Evolutionary conservation across 1,284 basidiomycete species (phyloP).

Genomic region (Puccinia novopanici): DNA sequence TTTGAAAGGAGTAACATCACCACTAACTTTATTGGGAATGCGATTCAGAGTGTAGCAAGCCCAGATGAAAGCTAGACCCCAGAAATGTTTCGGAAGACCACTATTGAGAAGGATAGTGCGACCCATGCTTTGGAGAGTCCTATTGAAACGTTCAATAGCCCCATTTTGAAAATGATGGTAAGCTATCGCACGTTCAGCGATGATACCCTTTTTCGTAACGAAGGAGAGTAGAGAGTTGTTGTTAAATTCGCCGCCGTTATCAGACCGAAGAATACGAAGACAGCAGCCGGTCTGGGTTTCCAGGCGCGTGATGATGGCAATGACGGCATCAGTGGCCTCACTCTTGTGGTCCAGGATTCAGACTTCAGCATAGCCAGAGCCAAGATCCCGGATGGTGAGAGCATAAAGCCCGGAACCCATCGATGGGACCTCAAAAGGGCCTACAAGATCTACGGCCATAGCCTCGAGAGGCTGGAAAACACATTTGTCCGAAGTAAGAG

Average conservation of each 20-base stretch:
- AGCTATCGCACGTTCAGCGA: not conserved
- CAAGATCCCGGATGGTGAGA: not conserved
- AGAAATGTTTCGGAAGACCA: too few relatives aligned
- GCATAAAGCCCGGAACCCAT: not conserved
- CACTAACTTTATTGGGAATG: not conserved
- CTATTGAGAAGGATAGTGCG: not conserved
- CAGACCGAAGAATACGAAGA: not conserved
- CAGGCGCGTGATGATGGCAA: too few relatives aligned
- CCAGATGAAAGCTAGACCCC: not conserved
- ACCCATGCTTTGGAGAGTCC: not conserved
- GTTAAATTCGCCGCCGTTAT: constrained; percentile 13
- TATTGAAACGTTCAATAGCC: not conserved
- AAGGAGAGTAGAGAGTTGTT: not conserved
- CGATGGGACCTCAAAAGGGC: not conserved
- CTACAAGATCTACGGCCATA: not conserved
- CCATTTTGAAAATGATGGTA: too few relatives aligned
- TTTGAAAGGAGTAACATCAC: not conserved
- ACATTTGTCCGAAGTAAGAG: not conserved
- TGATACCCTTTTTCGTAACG: not conserved
- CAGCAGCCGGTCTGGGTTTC: too few relatives aligned
- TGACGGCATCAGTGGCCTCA: not conserved
- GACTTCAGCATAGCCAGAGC: not conserved
- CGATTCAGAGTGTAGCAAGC: constrained; percentile 10
- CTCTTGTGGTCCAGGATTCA: not conserved
- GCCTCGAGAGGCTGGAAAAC: too few relatives aligned